Conservation (phyloP, 2,329 filamentous ascomycete genomes). For the Colletotrichum brevisporum region DNA sequence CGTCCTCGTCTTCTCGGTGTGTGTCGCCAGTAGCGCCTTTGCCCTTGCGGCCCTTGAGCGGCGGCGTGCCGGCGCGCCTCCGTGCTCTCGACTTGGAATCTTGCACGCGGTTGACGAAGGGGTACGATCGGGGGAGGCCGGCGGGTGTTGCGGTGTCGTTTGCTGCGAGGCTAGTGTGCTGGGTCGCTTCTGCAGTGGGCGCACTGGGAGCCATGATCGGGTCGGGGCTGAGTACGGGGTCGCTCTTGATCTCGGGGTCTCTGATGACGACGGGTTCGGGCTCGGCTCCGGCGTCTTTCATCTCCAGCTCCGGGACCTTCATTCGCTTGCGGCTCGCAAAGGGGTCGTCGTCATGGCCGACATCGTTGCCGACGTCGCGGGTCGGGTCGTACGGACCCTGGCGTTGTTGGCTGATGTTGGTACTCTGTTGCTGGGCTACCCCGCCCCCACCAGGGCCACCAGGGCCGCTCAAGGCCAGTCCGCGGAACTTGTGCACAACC, state of each 20-base stretch:
- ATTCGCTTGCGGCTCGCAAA: slow-evolving; percentile 54
- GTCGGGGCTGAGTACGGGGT: slow-evolving; percentile 15
- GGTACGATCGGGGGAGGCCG: slow-evolving; percentile 51
- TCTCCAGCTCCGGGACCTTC: slow-evolving; percentile 50
- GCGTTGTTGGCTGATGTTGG: slow-evolving; percentile 27
- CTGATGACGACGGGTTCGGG: slow-evolving; percentile 39
- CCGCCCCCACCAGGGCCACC: slow-evolving; percentile 59
- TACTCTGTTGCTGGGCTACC: slow-evolving; percentile 49
- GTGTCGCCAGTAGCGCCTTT: slow-evolving; percentile 14
- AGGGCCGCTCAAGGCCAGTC: slow-evolving; percentile 58
- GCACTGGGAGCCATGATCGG: background rate
- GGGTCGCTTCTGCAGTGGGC: slow-evolving; percentile 5
- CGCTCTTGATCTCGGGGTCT: slow-evolving; percentile 33
- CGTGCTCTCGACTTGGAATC: slow-evolving; percentile 55
- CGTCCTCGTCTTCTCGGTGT: slow-evolving; percentile 47
- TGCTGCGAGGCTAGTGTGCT: slow-evolving; percentile 38
- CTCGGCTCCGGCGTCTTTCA: slow-evolving; percentile 44
- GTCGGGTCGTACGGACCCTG: slow-evolving; percentile 31
- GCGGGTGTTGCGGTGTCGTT: background rate
- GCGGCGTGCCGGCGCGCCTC: slow-evolving; percentile 56
- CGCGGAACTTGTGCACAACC: slow-evolving; percentile 67
- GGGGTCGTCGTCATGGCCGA: slow-evolving; percentile 48
- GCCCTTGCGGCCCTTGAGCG: slow-evolving; percentile 42
- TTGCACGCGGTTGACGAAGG: slow-evolving; percentile 55
- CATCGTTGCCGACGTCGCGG: slow-evolving; percentile 45